phyloP scores from a whole-genome alignment of 148 eudicot species.

The Agrostemma githago region DNA sequence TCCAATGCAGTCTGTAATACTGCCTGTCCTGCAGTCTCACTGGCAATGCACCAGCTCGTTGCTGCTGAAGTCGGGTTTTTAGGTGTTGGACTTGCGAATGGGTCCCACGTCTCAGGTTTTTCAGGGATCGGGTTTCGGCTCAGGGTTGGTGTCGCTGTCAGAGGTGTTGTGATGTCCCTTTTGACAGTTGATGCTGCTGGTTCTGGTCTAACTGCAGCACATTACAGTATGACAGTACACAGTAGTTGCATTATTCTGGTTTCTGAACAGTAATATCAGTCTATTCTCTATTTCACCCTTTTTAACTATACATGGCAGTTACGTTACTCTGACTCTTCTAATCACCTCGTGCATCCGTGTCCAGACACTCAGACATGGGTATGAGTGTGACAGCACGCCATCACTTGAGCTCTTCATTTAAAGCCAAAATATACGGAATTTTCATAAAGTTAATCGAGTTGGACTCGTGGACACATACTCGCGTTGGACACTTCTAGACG shows the following conservation, averaged over 20 bases:
- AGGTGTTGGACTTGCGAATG: slow-evolving; percentile 24
- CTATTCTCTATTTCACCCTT: too few species aligned
- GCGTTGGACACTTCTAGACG: too few species aligned
- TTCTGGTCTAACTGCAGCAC: slow-evolving; percentile 11
- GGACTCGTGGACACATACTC: too few species aligned
- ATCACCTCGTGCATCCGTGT: too few species aligned
- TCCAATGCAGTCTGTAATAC: slow-evolving; percentile 55
- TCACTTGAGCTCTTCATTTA: too few species aligned
- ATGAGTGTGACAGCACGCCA: too few species aligned
- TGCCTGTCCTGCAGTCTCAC: slow-evolving; percentile 37
- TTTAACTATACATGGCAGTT: too few species aligned
- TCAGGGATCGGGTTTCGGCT: slow-evolving; percentile 52
- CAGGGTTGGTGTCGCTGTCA: slow-evolving; percentile 65
- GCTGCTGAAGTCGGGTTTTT: slow-evolving; percentile 31
- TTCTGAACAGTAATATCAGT: too few species aligned
- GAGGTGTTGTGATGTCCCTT: slow-evolving; percentile 74
- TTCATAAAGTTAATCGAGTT: not conserved
- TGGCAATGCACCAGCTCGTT: slow-evolving; percentile 61
- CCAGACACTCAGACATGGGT: too few species aligned
- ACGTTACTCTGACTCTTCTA: too few species aligned
- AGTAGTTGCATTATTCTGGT: too few species aligned
- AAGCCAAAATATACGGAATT: not conserved
- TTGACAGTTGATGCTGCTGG: slow-evolving; percentile 38
- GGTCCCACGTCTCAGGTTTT: slow-evolving; percentile 27
- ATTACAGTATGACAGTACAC: not conserved